Evolutionary conservation across 495 filamentous ascomycete species (phyloP).

Genomic region (Talaromyces proteolyticus): DNA sequence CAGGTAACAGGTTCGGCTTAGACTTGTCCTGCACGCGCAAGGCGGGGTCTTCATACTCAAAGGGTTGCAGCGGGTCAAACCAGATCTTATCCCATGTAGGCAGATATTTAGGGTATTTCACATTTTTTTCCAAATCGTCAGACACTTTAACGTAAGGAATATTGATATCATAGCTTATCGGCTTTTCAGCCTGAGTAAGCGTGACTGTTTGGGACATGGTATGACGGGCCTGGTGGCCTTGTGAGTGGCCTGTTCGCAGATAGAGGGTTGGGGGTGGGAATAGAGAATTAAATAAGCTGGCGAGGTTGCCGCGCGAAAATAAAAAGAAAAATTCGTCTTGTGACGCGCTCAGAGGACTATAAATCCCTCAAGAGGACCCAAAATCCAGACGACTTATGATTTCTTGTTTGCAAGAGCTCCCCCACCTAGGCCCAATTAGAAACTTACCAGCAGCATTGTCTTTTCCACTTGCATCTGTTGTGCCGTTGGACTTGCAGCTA

Average conservation of each 20-base stretch:
- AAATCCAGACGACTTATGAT: too few relatives aligned
- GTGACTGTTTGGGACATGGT: slow-evolving; percentile 21
- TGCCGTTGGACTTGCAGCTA: background rate
- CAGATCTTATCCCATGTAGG: slow-evolving; percentile 59
- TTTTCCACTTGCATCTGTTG: slow-evolving; percentile 4
- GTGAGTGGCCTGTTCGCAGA: background rate
- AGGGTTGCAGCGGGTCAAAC: slow-evolving; percentile 52
- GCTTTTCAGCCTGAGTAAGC: slow-evolving; percentile 27
- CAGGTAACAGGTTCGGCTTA: slow-evolving; percentile 50
- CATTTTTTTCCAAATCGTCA: slow-evolving; percentile 28
- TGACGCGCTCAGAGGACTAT: slow-evolving; percentile 8
- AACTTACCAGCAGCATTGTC: background rate
- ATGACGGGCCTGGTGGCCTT: background rate
- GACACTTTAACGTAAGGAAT: slow-evolving; percentile 45
- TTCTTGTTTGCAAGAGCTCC: background rate
- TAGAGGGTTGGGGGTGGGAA: background rate
- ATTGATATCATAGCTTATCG: slow-evolving; percentile 53
- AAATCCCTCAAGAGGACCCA: slow-evolving; percentile 3
- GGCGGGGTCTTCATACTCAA: slow-evolving; percentile 55
- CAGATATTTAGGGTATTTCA: slow-evolving; percentile 55
- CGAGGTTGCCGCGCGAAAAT: slow-evolving; percentile 8
- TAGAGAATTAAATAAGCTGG: slow-evolving; percentile 1
- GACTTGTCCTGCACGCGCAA: slow-evolving; percentile 48
- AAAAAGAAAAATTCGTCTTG: slow-evolving; percentile 1
- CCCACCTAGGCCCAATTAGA: background rate